These are phyloP conservation scores for Vitis riparia DNA, from an alignment of 164 flowering plant species.

Conservation along the genomic window DNA sequence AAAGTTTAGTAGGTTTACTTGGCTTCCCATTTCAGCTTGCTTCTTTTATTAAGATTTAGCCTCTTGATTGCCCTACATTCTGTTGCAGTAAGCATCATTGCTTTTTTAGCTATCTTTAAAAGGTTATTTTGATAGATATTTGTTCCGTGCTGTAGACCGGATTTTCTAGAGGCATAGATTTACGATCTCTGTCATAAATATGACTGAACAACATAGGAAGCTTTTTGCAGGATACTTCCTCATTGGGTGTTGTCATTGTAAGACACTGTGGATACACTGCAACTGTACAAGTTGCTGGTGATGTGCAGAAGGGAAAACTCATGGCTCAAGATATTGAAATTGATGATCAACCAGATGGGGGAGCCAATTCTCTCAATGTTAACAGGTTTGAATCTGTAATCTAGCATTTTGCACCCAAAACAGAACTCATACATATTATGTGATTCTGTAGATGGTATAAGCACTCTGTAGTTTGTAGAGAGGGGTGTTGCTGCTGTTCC, in stretches of 20 bases:
- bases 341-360: slow-evolving; percentile 89
- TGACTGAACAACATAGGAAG: slow-evolving; percentile 8
- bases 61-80: too few species aligned
- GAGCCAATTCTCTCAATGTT: slow-evolving; percentile 81
- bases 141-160: too few species aligned
- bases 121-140: too few species aligned
- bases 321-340: slow-evolving; percentile 47
- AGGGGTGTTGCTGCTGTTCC: too few species aligned
- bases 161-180: too few species aligned
- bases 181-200: not conserved
- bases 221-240: slow-evolving; percentile 68
- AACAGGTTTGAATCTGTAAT: slow-evolving; percentile 55
- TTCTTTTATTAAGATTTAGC: too few species aligned
- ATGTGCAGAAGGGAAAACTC: slow-evolving; percentile 33
- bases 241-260: slow-evolving; percentile 64
- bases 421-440: not conserved
- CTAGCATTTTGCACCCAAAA: not conserved
- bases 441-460: too few species aligned
- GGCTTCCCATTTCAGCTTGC: too few species aligned
- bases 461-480: too few species aligned
- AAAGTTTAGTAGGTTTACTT: too few species aligned
- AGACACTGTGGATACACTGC: slow-evolving; percentile 77
- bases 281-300: slow-evolving; percentile 60
- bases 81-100: too few species aligned
- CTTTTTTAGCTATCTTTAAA: too few species aligned